Base-by-base conservation (phyloP, 768 basidiomycete species). In the Boletus sp. region DNA sequence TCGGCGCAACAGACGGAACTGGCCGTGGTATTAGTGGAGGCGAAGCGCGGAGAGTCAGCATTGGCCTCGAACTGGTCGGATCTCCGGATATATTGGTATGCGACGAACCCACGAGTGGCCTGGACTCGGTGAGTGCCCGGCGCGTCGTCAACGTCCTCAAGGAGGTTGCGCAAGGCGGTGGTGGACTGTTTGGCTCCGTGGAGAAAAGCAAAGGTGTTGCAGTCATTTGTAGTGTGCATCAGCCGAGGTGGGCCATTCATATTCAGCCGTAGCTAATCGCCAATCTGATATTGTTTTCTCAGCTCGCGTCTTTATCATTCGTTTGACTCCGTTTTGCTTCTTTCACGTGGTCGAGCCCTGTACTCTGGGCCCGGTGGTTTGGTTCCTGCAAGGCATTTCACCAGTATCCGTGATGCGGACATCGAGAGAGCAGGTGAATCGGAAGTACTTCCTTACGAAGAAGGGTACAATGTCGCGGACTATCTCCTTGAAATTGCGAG, bases 391-490 rank as follows among this genome's bases (percentile, higher is more conserved):
- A 80, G 83, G 11, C 79, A 89, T 68, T 90, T 95, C 66, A 77
- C 82, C 1, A 73, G 63, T 20, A 29, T 49, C 35, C 69, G 62
- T 20, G 54, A 63, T 7, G 30, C 47, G 9, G 65, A 65, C 15
- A 70, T 75, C 24, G 79, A 80, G 6, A 60, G 73, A 4, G 71
- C 64, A 2, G 67, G 72, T 4, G 54, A 70, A 66, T 60, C 71
- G 40, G 70, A 71, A 40, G 73, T 80, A 4, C 75, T 74, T 7
- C 73, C 80, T 10, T 92, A 86, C 65, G 87, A 83, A 8, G 78
- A 84, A 48, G 93, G 92, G 0, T 94, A 95, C 75, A 97, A 97
- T 64, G 82, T 95, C 17, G 94, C 95, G 0, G 95, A 98, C 69
- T 91, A 95, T 65, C 80, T 97, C 11, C 78, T 98, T 20, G 94